Evolutionary conservation across 441 rosid species (phyloP), one percentile per base, ranked within the genome.

Genomic region (Pelargonium citronellum): DNA sequence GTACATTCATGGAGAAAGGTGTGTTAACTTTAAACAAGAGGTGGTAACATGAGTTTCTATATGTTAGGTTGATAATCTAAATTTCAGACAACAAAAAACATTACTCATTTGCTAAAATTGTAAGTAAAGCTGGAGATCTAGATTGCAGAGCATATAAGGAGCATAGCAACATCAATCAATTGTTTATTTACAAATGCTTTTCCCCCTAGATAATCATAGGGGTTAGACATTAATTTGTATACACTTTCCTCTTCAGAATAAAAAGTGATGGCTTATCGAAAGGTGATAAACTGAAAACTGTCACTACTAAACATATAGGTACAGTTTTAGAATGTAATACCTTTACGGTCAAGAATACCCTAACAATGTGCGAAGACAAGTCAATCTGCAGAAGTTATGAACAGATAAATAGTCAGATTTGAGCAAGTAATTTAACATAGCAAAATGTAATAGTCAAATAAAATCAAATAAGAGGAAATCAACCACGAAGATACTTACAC

Each of bases 291-390:
- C 5, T 30, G 37, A 34, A 16, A 2, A 7, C 8, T 37, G 11
- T 12, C 58, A 58, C 22, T 6, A 30, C 16, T 15, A 6, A 37
- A 34, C 22, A 68, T 5, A 30, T 16, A 2, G 49, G 41, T 4
- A 16, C 43, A 20, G 41, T 46, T 37, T 5, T 17, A 49, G 30
- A 70, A 17, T 15, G 43, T 16, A 44, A 49, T 89, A 92, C 99
- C 98, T 91, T 92, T 76, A 95, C 65, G 75, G 92, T 95, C 84
- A 92, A 80, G 84, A 79, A 95, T 74, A 86, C 87, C 80, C 81
- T 89, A 53, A 92, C 83, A 72, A 95, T 89, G 66, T 95, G 97
- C 0, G 96, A 85, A 76, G 80, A 83, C 84, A 92, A 80, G 84
- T 95, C 99, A 76, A 92, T 89, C 98, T 49, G 55, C 55, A 13